Evolutionary conservation across 2,329 filamentous ascomycete genomes (phyloP).

Genomic region (Beauveria varroae): DNA sequence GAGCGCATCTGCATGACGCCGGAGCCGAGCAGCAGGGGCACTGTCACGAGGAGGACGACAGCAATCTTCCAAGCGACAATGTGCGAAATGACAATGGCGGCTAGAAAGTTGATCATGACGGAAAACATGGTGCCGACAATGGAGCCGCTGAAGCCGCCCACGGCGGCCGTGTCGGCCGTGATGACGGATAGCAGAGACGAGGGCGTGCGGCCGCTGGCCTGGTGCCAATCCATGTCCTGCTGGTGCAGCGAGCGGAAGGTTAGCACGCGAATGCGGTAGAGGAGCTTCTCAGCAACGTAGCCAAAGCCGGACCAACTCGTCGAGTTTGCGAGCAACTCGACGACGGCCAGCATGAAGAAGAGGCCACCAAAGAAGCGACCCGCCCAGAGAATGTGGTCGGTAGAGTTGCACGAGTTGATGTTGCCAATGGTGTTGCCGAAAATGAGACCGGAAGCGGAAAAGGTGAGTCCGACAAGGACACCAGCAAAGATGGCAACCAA

Average conservation of each 20-base stretch:
- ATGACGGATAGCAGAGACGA: constrained; percentile 58
- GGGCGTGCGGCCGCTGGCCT: constrained; percentile 55
- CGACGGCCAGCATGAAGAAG: constrained; percentile 46
- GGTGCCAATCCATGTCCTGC: constrained; percentile 65
- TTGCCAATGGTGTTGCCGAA: constrained; percentile 34
- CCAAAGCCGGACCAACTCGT: constrained; percentile 46
- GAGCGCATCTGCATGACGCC: constrained; percentile 62
- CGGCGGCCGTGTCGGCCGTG: constrained; percentile 58
- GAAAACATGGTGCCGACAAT: constrained; percentile 64
- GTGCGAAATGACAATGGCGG: constrained; percentile 60
- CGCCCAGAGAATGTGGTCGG: constrained; percentile 27
- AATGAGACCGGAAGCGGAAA: constrained; percentile 46
- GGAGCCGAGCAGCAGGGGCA: constrained; percentile 61
- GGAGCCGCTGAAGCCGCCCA: constrained; percentile 62
- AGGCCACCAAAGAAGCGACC: constrained; percentile 46
- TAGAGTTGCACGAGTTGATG: constrained; percentile 39
- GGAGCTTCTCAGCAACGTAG: constrained; percentile 50
- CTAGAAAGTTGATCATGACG: constrained; percentile 59
- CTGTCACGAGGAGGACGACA: constrained; percentile 59
- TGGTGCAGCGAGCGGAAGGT: constrained; percentile 58
- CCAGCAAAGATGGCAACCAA: constrained; percentile 34
- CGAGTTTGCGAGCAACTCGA: constrained; percentile 45
- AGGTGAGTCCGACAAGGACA: constrained; percentile 48
- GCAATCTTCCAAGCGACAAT: constrained; percentile 72
- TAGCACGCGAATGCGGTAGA: constrained; percentile 55